Base-by-base conservation (phyloP, 495 filamentous ascomycete genomes). In the Hapsidospora chrysogenum region DNA sequence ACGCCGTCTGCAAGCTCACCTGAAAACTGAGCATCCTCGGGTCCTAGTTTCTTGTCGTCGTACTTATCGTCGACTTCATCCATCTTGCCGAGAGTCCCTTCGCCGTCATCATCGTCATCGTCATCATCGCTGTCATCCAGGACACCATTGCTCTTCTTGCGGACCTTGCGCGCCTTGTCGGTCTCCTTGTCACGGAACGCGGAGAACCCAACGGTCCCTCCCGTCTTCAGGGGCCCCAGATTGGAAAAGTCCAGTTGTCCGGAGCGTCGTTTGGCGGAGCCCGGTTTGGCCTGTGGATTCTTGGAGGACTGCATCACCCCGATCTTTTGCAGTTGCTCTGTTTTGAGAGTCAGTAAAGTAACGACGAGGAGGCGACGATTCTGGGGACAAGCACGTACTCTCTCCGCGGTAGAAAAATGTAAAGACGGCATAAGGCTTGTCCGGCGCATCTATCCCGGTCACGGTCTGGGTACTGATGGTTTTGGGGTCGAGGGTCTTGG, bases 331-430 rank as follows among this genome's bases (percentile, higher is more conserved):
- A 95, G 64, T 78, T 95, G 84, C 17, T 80, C 84, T 92, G 42
- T 33, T 22, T 11, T 18, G 44, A 51, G 33, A 49, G 44, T 36
- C 23, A 46, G 15, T n/a, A 25, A 41, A 29, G 15, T 14, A 14
- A 20, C 32, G 30, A 34, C 32, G n/a, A n/a, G 21, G 13, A 17
- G 13, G 35, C 34, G 15, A 13, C 0, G 26, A 11, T 19, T 20
- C 29, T 40, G 26, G 31, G 33, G 31, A 27, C 3, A 19, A 3
- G 9, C 29, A 72, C 85, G 66, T 62, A 94, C 89, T 76, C 55
- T 93, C 81, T 50, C 92, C 89, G 36, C 89, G 72, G 51, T 99
- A 99, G 63, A 96, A 81, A 51, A 99, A 99, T 4, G 92, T 93
- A 53, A 99, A 99, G 9, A 80, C 78, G 1, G 89, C 89, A 59